phyloP scores from a whole-genome alignment of 805 yeast species.

The Ogataea dorogensis region DNA sequence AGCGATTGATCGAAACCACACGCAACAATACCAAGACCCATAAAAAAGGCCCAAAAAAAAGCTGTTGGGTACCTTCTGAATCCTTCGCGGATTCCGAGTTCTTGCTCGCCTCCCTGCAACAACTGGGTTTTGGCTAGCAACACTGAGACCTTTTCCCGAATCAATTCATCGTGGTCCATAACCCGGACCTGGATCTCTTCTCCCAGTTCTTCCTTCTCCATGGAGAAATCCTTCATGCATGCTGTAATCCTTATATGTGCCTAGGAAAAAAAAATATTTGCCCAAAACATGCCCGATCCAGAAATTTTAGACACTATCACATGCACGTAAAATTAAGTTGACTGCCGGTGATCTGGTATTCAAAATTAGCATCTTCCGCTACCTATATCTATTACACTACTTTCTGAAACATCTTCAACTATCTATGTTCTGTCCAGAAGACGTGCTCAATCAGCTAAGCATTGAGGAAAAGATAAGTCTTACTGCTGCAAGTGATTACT shows the following conservation, averaged over 20 bases:
- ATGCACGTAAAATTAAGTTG: background rate
- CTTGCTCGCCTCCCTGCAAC: conserved; percentile 7
- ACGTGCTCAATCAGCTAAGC: conserved; percentile 24
- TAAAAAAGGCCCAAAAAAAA: conserved; percentile 5
- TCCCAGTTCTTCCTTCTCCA: too few species aligned
- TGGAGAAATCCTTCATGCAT: too few species aligned
- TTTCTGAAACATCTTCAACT: conserved; percentile 38
- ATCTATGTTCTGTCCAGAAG: conserved; percentile 27
- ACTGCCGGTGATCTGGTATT: background rate
- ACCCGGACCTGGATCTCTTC: background rate
- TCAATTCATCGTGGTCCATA: background rate
- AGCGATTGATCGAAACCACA: conserved; percentile 44
- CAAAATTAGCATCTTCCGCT: too few species aligned
- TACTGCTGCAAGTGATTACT: conserved; percentile 35
- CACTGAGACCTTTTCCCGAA: conserved; percentile 42
- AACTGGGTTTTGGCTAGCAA: conserved; percentile 20
- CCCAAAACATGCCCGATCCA: background rate
- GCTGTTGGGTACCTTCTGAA: conserved; percentile 5
- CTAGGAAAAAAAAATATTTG: background rate
- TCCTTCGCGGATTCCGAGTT: conserved; percentile 13
- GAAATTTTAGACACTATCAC: background rate
- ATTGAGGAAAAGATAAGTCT: conserved; percentile 32
- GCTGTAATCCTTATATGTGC: too few species aligned
- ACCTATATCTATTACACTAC: too few species aligned
- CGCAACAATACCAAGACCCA: conserved; percentile 32